Evolutionary conservation across 495 filamentous ascomycete species (phyloP), one percentile per base, ranked within the genome.

Genomic region (Neurospora sp.): DNA sequence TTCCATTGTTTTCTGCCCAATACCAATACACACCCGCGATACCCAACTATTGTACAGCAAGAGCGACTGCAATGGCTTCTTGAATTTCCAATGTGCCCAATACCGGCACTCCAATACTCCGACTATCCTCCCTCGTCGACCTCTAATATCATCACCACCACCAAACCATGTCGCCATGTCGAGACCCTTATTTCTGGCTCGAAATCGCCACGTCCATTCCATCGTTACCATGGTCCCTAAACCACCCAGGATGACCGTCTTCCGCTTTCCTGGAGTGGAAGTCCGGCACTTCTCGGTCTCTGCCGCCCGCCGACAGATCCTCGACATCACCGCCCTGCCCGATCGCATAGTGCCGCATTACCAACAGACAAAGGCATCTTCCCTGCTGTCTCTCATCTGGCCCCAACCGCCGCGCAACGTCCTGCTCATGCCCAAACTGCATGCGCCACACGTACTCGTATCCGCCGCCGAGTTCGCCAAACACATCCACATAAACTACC

Each of bases 401-500:
- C 93, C 93, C 4, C 87, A 79, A 40, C 93, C 94, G 34, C 96
- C 94, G 1, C 90, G 93, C 71, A 98, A 98, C 79, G 86, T 99
- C 73, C 88, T 99, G 70, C 84, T 98, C 54, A 91, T 97, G 73
- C 94, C 94, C 79, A 99, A 99, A 77, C 86, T 93, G 62, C 86
- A 90, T 74, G 90, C 89, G 17, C 89, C 91, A 0, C 81, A 85
- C 9, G 93, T 97, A 39, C 93, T 89, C 0, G 82, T 86, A 9
- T 91, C 92, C 1, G 83, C 97, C 39, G 78, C 96, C 70, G 90
- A 92, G 79, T 96, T 96, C 80, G 90, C 91, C 59, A 91, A 90
- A 85, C 92, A 99, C 81, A 87, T 97, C 39, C 87, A 90, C 72
- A 83, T 83, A 70, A 92, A 91, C 69, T 97, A 98, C 80, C 93